phyloP scores from a whole-genome alignment of 2,329 filamentous ascomycete species.

The Fonsecaea monophora region DNA sequence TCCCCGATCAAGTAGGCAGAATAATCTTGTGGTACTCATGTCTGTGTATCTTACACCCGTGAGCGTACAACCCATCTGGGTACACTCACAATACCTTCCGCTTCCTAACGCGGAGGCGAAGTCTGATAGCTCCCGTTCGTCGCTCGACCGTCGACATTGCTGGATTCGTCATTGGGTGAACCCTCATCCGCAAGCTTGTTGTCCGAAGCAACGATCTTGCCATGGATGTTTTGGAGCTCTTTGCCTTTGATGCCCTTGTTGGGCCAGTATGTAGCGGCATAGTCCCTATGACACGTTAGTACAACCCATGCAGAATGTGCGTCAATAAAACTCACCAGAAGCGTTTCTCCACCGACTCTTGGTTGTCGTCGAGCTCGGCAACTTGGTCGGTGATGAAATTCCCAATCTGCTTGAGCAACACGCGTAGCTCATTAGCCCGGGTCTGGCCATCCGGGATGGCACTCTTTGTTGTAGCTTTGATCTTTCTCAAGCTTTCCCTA shows the following conservation, averaged over 20 bases:
- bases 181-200: slow-evolving; percentile 39
- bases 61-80: neutral
- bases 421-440: slow-evolving; percentile 53
- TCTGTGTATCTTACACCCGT: slow-evolving; percentile 7
- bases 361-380: slow-evolving; percentile 48
- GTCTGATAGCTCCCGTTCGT: slow-evolving; percentile 39
- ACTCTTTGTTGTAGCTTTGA: slow-evolving; percentile 55
- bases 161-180: slow-evolving; percentile 39
- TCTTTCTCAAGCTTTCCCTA: slow-evolving; percentile 50
- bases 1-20: neutral
- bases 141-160: slow-evolving; percentile 36
- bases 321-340: slow-evolving; percentile 50
- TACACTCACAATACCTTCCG: neutral
- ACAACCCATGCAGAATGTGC: slow-evolving; percentile 14
- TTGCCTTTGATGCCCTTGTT: slow-evolving; percentile 49
- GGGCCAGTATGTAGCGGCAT: slow-evolving; percentile 56
- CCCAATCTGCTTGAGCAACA: slow-evolving; percentile 54
- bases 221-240: slow-evolving; percentile 39
- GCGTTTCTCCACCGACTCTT: slow-evolving; percentile 51
- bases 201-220: slow-evolving; percentile 41
- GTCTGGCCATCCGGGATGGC: slow-evolving; percentile 53
- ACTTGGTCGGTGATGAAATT: slow-evolving; percentile 51
- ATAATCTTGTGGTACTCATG: neutral
- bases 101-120: slow-evolving; percentile 35
- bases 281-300: slow-evolving; percentile 50